Evolutionary conservation across 2,329 filamentous ascomycete species (phyloP).

Genomic region (Emericellopsis cladophorae): DNA sequence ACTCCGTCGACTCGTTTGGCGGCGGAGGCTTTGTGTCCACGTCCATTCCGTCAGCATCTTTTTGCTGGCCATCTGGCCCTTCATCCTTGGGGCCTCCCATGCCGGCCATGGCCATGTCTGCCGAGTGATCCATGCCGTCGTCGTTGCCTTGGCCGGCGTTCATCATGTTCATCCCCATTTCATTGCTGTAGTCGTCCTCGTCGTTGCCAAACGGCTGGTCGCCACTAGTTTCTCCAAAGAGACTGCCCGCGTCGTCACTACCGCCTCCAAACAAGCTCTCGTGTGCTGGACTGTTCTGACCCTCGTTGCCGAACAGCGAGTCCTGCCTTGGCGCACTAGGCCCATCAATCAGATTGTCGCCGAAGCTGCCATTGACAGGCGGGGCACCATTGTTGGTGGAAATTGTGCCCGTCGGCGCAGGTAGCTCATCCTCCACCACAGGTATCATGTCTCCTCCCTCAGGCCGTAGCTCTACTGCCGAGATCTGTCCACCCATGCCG

Average conservation of each 20-base stretch:
- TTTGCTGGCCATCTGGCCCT: slow-evolving; percentile 10
- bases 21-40: slow-evolving; percentile 8
- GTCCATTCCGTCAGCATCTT: slow-evolving; percentile 13
- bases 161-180: slow-evolving; percentile 51
- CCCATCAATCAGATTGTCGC: background rate
- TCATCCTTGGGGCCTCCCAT: slow-evolving; percentile 12
- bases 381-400: slow-evolving; percentile 61
- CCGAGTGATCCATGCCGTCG: slow-evolving; percentile 26
- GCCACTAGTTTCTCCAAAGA: slow-evolving; percentile 69
- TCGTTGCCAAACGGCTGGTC: slow-evolving; percentile 60
- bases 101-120: slow-evolving; percentile 27
- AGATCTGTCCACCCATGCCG: slow-evolving; percentile 72
- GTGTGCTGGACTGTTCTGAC: slow-evolving; percentile 55
- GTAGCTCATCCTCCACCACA: slow-evolving; percentile 50
- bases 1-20: slow-evolving; percentile 2
- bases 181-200: slow-evolving; percentile 70
- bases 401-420: slow-evolving; percentile 49
- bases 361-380: slow-evolving; percentile 33
- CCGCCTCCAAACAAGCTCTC: slow-evolving; percentile 75
- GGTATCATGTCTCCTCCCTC: slow-evolving; percentile 65
- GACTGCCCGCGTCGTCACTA: slow-evolving; percentile 50
- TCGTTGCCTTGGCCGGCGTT: slow-evolving; percentile 19
- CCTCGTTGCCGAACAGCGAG: slow-evolving; percentile 32
- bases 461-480: slow-evolving; percentile 74
- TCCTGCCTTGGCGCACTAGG: slow-evolving; percentile 13